These are phyloP conservation scores for Bullera alba DNA, from an alignment of 768 basidiomycete species.

Conservation along the genomic window DNA sequence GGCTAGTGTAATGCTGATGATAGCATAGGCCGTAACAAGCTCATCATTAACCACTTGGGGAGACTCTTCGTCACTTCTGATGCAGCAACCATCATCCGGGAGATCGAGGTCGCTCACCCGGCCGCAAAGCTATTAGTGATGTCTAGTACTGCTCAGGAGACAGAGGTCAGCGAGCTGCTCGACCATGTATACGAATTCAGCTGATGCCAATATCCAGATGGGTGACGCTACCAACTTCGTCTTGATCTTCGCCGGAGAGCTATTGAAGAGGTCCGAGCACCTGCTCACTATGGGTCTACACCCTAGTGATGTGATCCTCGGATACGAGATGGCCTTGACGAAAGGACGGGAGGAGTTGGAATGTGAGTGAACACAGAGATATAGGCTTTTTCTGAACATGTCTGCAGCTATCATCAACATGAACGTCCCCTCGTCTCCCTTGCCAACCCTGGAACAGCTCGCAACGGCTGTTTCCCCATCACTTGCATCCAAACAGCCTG, in stretches of 20 bases:
- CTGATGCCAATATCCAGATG: slow-evolving; percentile 56
- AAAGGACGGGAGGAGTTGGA: slow-evolving; percentile 84
- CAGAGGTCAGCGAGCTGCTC: slow-evolving; percentile 60
- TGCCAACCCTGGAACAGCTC: slow-evolving; percentile 63
- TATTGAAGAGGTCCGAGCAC: slow-evolving; percentile 86
- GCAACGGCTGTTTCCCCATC: slow-evolving; percentile 74
- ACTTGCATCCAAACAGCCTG: slow-evolving; percentile 96
- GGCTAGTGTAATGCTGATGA: background rate
- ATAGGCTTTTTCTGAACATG: background rate
- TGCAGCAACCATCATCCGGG: slow-evolving; percentile 95
- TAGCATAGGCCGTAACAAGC: slow-evolving; percentile 78
- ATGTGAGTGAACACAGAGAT: slow-evolving; percentile 56
- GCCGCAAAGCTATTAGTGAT: slow-evolving; percentile 98
- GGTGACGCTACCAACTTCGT: slow-evolving; percentile 96
- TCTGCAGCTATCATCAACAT: slow-evolving; percentile 23
- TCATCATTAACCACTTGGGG: slow-evolving; percentile 94
- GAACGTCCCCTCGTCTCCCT: slow-evolving; percentile 48
- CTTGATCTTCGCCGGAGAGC: slow-evolving; percentile 87
- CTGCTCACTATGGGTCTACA: slow-evolving; percentile 94
- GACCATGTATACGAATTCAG: background rate
- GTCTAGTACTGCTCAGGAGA: slow-evolving; percentile 93
- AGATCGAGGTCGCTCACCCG: slow-evolving; percentile 97
- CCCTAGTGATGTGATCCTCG: slow-evolving; percentile 89
- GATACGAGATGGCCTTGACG: slow-evolving; percentile 81
- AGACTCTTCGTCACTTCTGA: slow-evolving; percentile 95